phyloP scores from a whole-genome alignment of 2,329 filamentous ascomycete species.

The Hymenoscyphus albidus region DNA sequence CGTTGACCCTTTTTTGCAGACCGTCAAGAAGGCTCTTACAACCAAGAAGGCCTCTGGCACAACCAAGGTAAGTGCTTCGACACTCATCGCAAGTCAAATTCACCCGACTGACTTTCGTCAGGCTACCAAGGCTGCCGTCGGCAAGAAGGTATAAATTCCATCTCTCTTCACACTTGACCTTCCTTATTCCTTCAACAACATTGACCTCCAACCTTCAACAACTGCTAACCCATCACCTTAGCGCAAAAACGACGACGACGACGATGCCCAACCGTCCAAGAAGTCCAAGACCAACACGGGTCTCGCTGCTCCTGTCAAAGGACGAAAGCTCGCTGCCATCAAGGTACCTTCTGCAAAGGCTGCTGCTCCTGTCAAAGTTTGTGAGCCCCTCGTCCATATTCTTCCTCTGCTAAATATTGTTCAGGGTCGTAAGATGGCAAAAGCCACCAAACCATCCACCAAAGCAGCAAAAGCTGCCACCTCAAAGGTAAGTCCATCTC shows the following conservation, averaged over 20 bases:
- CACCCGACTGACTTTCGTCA: too few species aligned
- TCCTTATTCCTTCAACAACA: neutral
- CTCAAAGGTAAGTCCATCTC: conserved; percentile 9
- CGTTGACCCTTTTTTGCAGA: too few species aligned
- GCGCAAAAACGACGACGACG: neutral
- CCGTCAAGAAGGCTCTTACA: too few species aligned
- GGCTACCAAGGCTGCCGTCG: too few species aligned
- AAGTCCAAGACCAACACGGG: conserved; percentile 19
- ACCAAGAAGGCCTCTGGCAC: too few species aligned
- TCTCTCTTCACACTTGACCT: neutral
- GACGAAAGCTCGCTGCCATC: conserved; percentile 13
- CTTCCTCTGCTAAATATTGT: neutral
- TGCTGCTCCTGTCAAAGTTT: conserved; percentile 9
- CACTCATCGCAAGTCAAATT: too few species aligned
- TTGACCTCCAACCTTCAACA: neutral
- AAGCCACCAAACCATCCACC: conserved; percentile 2
- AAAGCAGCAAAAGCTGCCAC: conserved; percentile 20
- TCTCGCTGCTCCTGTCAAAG: conserved; percentile 20
- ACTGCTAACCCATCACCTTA: neutral
- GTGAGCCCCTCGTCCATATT: neutral
- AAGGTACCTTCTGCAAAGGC: neutral
- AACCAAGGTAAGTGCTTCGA: too few species aligned
- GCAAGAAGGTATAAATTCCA: conserved; percentile 4
- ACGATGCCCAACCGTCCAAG: neutral
- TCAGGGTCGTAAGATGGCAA: neutral